Base-by-base conservation (phyloP, 495 filamentous ascomycete genomes). In the Aspergillus bertholletiae region DNA sequence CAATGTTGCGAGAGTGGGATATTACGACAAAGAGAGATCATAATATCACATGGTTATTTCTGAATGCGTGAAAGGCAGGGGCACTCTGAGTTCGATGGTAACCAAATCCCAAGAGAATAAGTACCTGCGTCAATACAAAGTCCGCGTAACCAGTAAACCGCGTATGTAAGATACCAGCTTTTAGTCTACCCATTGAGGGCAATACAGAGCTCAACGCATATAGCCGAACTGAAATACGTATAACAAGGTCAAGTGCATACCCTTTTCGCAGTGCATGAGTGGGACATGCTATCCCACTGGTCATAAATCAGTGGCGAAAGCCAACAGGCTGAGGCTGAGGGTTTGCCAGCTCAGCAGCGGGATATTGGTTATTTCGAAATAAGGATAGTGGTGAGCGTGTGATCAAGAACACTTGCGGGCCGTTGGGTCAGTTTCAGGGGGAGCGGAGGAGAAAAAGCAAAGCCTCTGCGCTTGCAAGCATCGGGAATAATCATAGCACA, bases 351-450 rank as follows among this genome's bases (percentile, higher is more conserved):
- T 66, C 69, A 72, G 60, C 63, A 61, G 22, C 49, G 39, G n/a
- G 39, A 43, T 21, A 43, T 43, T 43, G 20, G 46, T 49, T 64
- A 53, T 55, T 52, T 46, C 59, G 37, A 55, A 59, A 55, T 53
- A 55, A 55, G 52, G 34, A 44, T 54, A 24, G 23, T 13, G 15
- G 49, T 65, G 60, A 66, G 69, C 69, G 69, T 71, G 67, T 72
- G 67, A 72, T 65, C 69, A 63, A n/a, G 55, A 68, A 63, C 63
- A 55, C 60, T 61, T 70, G 55, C 66, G 67, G 63, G 54, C 64
- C 64, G 62, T 52, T 39, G 41, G 55, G 62, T 55, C 59, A 55
- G 51, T 48, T 49, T 35, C 60, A 57, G 59, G 54, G 41, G 55
- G 43, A 49, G 15, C 27, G 48, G 24, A 18, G 50, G 17, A 52